Conservation (phyloP, 1,284 basidiomycete genomes). For the Sanghuangporus baumii region DNA sequence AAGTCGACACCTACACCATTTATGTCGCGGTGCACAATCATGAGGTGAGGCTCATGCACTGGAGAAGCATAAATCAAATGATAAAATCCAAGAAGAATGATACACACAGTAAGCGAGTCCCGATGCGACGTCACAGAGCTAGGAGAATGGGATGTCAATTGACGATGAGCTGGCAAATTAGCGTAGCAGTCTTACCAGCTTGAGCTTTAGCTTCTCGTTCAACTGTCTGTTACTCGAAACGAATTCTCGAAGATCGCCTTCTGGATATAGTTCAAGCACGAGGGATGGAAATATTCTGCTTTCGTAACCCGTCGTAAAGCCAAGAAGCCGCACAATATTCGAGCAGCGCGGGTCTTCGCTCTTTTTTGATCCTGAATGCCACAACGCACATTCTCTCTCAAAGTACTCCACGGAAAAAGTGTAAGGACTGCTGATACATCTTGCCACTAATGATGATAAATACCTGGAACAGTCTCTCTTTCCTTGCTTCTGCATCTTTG, state of each 20-base stretch:
- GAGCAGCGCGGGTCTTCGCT: not conserved
- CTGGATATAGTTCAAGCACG: not conserved
- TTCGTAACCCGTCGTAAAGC: not conserved
- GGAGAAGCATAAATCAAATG: not conserved
- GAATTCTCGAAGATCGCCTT: not conserved
- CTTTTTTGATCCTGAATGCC: not conserved
- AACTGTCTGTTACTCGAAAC: not conserved
- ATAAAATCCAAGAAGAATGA: not conserved
- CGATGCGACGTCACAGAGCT: not conserved
- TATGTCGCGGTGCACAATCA: conserved; percentile 2
- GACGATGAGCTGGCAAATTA: not conserved
- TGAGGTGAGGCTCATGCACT: not conserved
- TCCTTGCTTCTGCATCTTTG: not conserved
- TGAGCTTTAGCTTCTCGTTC: not conserved
- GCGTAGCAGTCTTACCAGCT: not conserved
- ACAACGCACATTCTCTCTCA: not conserved
- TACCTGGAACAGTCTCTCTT: not conserved
- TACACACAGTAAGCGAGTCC: conserved; percentile 1
- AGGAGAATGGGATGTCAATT: not conserved
- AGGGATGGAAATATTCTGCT: not conserved
- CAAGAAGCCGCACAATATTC: not conserved
- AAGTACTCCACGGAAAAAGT: not conserved
- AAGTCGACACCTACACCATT: not conserved
- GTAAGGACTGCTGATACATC: not conserved
- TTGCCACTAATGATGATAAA: not conserved